Conservation (phyloP, 208 protist species). For the Trypanosoma conorhini region DNA sequence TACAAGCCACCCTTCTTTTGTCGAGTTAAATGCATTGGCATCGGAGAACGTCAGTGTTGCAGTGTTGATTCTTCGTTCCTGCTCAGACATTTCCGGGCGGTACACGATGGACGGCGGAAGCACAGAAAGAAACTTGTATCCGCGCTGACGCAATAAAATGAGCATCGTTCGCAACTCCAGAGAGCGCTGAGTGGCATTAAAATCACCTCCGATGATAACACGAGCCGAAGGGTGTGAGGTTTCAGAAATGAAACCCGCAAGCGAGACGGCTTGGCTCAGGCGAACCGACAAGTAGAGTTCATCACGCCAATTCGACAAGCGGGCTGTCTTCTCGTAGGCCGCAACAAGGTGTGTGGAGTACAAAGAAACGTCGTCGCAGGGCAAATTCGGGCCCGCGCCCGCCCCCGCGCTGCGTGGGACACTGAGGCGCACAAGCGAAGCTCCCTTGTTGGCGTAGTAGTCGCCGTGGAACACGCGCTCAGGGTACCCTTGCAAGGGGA, state of each 20-base stretch:
- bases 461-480: constrained; percentile 88
- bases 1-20: constrained; percentile 68
- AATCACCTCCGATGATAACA: constrained; percentile 86
- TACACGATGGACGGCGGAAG: constrained; percentile 39
- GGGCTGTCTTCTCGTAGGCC: constrained; percentile 66
- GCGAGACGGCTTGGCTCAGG: constrained; percentile 74
- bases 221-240: constrained; percentile 69
- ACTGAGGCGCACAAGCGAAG: constrained; percentile 57
- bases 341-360: constrained; percentile 89
- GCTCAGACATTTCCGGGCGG: constrained; percentile 4
- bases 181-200: constrained; percentile 80
- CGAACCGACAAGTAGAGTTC: constrained; percentile 84
- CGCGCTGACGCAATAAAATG: constrained; percentile 63
- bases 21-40: constrained; percentile 76
- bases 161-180: constrained; percentile 83
- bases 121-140: constrained; percentile 69
- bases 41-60: constrained; percentile 72
- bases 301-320: constrained; percentile 54
- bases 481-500: constrained; percentile 80
- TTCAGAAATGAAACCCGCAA: constrained; percentile 72
- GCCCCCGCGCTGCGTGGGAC: constrained; percentile 35
- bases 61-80: constrained; percentile 25
- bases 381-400: neutral
- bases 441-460: constrained; percentile 91
- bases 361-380: constrained; percentile 51